These are phyloP conservation scores for Cicer chorassanicum DNA, from an alignment of 306 rosid genomes.

Conservation along the genomic window DNA sequence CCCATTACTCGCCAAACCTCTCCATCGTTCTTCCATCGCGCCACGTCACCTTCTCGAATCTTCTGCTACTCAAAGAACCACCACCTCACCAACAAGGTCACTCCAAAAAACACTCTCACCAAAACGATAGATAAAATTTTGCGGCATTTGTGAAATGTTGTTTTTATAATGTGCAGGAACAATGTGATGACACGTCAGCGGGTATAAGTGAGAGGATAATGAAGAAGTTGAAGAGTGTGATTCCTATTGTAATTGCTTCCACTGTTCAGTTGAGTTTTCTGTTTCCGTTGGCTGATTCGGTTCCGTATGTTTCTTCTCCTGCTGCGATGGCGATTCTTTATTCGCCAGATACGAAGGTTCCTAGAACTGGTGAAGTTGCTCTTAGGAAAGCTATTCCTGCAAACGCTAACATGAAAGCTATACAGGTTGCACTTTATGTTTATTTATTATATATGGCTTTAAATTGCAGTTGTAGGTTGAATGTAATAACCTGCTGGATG, in stretches of 20 bases:
- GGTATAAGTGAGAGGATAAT: constrained; percentile 39
- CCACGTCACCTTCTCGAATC: constrained; percentile 42
- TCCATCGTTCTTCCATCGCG: constrained; percentile 40
- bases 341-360: constrained; percentile 90
- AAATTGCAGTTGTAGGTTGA: not conserved
- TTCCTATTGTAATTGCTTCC: constrained; percentile 55
- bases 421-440: constrained; percentile 64
- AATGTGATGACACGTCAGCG: constrained; percentile 43
- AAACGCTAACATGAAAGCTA: constrained; percentile 78
- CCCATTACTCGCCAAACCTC: constrained; percentile 20
- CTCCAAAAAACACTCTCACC: not conserved
- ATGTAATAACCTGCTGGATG: too few species aligned
- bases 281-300: constrained; percentile 57
- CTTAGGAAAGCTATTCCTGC: constrained; percentile 92
- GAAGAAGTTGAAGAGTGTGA: constrained; percentile 61
- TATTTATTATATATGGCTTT: not conserved
- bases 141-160: constrained; percentile 40
- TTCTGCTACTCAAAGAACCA: constrained; percentile 50
- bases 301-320: constrained; percentile 50
- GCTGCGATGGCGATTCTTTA: constrained; percentile 74
- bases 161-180: constrained; percentile 65
- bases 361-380: constrained; percentile 91
- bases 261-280: constrained; percentile 62
- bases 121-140: too few species aligned
- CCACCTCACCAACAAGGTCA: constrained; percentile 47